A percentile compares a stretch with the other conserved stretches of the same genome.
Conservation (phyloP, 78 protist species). For the Bigelowiella natans region DNA sequence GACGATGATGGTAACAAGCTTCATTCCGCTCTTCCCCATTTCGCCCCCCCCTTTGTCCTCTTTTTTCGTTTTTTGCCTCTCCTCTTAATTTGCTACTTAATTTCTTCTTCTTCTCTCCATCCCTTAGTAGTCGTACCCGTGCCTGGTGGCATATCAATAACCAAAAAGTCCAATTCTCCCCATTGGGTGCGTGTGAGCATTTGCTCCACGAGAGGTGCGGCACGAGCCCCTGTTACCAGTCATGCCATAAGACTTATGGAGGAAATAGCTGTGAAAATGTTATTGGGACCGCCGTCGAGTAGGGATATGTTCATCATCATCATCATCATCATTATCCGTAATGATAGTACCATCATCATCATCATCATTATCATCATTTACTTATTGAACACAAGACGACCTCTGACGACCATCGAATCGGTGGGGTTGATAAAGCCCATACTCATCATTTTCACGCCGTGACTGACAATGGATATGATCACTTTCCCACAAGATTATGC, state of each 20-base stretch:
- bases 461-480: background rate
- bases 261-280: too few species aligned
- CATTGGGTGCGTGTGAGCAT: background rate
- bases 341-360: background rate
- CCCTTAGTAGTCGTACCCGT: slow-evolving; percentile 93
- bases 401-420: background rate
- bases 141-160: slow-evolving; percentile 96
- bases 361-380: background rate
- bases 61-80: too few species aligned
- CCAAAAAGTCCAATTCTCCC: slow-evolving; percentile 65
- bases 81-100: too few species aligned
- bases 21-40: too few species aligned
- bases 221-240: background rate
- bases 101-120: too few species aligned
- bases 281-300: too few species aligned
- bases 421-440: slow-evolving; percentile 20
- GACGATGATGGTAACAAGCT: too few species aligned
- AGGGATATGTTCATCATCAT: background rate
- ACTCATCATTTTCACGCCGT: slow-evolving; percentile 21
- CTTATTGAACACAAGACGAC: too few species aligned
- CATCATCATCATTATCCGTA: background rate
- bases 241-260: too few species aligned
- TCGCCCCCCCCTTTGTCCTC: too few species aligned
- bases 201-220: slow-evolving; percentile 26
- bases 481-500: background rate